Evolutionary conservation across 73 alveolate genomes (phyloP).

Genomic region (Paramecium primaurelia): DNA sequence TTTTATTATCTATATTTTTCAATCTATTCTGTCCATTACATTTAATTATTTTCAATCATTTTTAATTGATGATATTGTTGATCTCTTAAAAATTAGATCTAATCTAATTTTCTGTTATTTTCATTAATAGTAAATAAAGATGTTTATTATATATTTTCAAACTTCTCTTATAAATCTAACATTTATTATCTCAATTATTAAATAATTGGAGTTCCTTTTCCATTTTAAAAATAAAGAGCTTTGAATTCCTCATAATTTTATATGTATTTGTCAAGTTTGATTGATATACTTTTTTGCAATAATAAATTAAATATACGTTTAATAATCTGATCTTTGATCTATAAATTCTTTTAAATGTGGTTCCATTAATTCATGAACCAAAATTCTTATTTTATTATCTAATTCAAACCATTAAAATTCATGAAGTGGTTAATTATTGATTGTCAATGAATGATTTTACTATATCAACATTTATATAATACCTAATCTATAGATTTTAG

Average conservation of each 20-base stretch:
- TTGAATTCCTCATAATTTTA: slow-evolving; percentile 9
- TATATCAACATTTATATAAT: not conserved
- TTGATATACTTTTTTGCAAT: not conserved
- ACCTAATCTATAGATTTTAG: slow-evolving; percentile 30
- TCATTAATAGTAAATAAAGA: not conserved
- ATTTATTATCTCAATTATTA: not conserved
- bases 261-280: not conserved
- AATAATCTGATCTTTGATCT: not conserved
- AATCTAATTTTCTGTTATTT: not conserved
- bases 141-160: not conserved
- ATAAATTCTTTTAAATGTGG: slow-evolving; percentile 21
- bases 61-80: not conserved
- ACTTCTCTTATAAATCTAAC: not conserved
- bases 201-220: not conserved
- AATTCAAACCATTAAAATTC: slow-evolving; percentile 26
- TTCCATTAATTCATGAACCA: not conserved
- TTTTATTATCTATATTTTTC: not conserved
- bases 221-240: slow-evolving; percentile 1
- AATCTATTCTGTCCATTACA: not conserved
- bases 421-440: not conserved
- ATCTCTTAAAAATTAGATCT: not conserved
- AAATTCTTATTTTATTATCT: not conserved
- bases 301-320: not conserved
- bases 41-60: not conserved
- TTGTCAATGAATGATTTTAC: not conserved